Evolutionary conservation across 2,329 filamentous ascomycete species (phyloP), one percentile per base, ranked within the genome.

Genomic region (Colletotrichum tabaci): DNA sequence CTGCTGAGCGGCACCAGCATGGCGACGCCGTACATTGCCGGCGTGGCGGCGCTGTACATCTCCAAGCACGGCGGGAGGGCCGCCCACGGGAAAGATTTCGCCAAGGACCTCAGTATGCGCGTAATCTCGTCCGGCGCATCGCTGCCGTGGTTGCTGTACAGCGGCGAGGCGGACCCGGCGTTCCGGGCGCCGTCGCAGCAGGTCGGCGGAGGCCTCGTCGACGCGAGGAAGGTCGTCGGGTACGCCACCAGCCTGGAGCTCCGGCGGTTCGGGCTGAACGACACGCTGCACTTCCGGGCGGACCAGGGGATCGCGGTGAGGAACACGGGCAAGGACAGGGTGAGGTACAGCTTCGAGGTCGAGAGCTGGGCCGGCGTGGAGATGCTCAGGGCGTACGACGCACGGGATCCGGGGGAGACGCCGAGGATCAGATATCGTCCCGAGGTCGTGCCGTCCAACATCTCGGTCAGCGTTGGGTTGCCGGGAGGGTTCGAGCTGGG

Each of bases 1-100:
- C 78, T 87, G 9, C 77, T 84, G 35, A 84, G 80, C 60, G 86
- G 86, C 42, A 87, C 86, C 1, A 86, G 84, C 2, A 87, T 87
- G 86, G 83, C 85, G 8, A 82, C 81, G 44, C 85, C 85, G 3
- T 84, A 84, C 65, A 78, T 85, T 15, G 85, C 85, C 18, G 85
- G 84, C 26, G 78, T 83, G 44, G 80, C 81, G 9, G 81, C 81
- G 38, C 74, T 83, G 35, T 83, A 80, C 58, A 77, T 82, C 61
- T 75, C 78, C 10, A 74, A 75, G 30, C 71, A 78, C 57, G 81
- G 81, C 15, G 80, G 81, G 7, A 77, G 79, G n/a, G 64, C 63
- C 2, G 68, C 74, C 1, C 77, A 82, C 38, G 80, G 80, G 6
- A 75, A 76, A 49, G 76, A 75, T 0, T 78, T 82, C 18, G 80